Evolutionary conservation across 768 basidiomycete genomes (phyloP).

Genomic region (Mycena capillaripes): DNA sequence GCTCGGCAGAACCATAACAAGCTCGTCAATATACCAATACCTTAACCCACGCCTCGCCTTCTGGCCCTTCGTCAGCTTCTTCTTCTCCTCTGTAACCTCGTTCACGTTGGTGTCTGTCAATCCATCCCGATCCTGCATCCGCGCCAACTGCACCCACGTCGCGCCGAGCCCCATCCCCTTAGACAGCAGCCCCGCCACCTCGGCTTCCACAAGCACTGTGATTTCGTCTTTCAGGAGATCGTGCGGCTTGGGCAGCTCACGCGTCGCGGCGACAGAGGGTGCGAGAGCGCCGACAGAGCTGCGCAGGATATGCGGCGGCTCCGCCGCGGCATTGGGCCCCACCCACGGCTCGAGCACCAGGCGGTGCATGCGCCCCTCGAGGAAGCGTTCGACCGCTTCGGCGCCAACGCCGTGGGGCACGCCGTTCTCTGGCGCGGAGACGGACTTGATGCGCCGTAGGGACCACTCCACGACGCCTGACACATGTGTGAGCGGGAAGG

Average conservation of each 20-base stretch:
- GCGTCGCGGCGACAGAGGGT: conserved; percentile 38
- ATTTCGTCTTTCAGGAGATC: conserved; percentile 38
- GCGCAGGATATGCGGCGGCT: conserved; percentile 53
- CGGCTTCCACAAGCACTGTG: conserved; percentile 44
- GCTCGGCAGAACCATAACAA: conserved; percentile 26
- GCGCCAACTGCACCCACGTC: conserved; percentile 51
- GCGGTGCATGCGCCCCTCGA: conserved; percentile 39
- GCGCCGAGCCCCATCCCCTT: conserved; percentile 50
- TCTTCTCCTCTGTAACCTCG: background rate
- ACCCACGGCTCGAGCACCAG: conserved; percentile 55
- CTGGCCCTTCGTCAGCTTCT: background rate
- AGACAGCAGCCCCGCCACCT: conserved; percentile 30
- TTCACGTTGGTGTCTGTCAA: background rate
- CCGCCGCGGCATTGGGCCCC: conserved; percentile 49
- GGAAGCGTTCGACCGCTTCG: conserved; percentile 52
- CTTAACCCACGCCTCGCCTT: background rate
- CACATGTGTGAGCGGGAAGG: conserved; percentile 72
- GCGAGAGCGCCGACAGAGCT: conserved; percentile 46
- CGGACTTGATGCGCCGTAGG: conserved; percentile 67
- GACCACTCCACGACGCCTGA: conserved; percentile 77
- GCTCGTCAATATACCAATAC: conserved; percentile 32
- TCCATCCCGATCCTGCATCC: conserved; percentile 19
- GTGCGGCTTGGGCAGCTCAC: conserved; percentile 10
- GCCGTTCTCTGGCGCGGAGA: conserved; percentile 51
- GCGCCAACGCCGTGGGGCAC: conserved; percentile 24